Evolutionary conservation across 352 stramenopile genomes (phyloP).

Genomic region (Pythium vanterpoolii): DNA sequence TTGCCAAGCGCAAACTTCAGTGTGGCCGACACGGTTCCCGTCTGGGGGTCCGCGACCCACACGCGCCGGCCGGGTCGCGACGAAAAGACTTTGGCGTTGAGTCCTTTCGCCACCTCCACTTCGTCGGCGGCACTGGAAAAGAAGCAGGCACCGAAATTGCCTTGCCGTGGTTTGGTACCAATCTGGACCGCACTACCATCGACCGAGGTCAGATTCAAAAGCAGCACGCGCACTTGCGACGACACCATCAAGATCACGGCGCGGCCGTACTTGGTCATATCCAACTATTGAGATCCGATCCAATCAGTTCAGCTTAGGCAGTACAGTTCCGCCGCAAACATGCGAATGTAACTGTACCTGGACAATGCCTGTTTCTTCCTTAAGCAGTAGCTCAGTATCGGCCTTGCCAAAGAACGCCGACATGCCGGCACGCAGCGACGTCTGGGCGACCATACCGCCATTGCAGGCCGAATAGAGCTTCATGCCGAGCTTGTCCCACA

Average conservation of each 20-base stretch:
- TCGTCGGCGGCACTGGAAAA: conserved; percentile 42
- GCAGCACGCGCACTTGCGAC: conserved; percentile 72
- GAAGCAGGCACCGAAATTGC: conserved; percentile 81
- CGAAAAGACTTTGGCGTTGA: conserved; percentile 74
- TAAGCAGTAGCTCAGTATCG: conserved; percentile 81
- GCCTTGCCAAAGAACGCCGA: conserved; percentile 81
- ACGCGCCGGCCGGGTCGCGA: conserved; percentile 73
- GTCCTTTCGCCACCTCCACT: conserved; percentile 33
- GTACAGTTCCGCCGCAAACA: background rate
- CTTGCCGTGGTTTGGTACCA: conserved; percentile 77
- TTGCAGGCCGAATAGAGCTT: conserved; percentile 84
- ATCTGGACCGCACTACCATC: conserved; percentile 80
- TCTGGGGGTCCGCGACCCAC: conserved; percentile 77
- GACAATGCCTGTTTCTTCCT: conserved; percentile 84
- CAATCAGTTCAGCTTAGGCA: background rate
- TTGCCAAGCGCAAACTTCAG: conserved; percentile 81
- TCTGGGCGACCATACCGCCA: conserved; percentile 73
- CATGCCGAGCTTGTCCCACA: conserved; percentile 69
- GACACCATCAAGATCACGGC: conserved; percentile 80
- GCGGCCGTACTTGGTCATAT: conserved; percentile 47
- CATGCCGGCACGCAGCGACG: conserved; percentile 71
- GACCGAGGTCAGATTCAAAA: conserved; percentile 69
- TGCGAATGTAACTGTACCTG: conserved; percentile 33
- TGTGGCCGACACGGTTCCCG: conserved; percentile 76
- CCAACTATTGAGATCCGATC: conserved; percentile 39